Evolutionary conservation across 768 basidiomycete genomes (phyloP).

Genomic region (Roridomyces roridus): DNA sequence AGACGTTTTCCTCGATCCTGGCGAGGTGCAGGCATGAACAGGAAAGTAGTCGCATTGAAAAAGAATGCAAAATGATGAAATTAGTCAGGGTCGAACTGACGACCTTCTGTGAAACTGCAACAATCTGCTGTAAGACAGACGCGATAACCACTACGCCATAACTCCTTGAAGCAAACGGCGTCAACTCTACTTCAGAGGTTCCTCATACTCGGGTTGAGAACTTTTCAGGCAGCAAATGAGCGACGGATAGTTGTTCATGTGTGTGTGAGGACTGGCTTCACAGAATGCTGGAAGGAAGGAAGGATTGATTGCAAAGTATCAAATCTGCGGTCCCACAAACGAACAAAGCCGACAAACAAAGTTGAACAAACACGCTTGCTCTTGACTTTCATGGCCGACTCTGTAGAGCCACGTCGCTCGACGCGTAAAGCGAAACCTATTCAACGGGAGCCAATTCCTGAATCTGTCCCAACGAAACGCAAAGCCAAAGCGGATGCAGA

Average conservation of each 20-base stretch:
- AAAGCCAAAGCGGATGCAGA: conserved; percentile 35
- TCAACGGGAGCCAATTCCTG: conserved; percentile 15
- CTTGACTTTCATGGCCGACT: conserved; percentile 9
- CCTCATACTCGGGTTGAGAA: too few relatives aligned
- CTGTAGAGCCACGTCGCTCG: conserved; percentile 16
- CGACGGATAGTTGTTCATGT: too few relatives aligned
- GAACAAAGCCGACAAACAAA: background rate
- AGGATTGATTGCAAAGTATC: background rate
- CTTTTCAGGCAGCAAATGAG: too few relatives aligned
- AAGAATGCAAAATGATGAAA: conserved; percentile 46
- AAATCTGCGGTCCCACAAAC: too few relatives aligned
- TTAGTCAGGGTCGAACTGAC: conserved; percentile 55
- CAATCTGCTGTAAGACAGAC: conserved; percentile 51
- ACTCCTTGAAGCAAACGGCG: background rate
- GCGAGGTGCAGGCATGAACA: too few relatives aligned
- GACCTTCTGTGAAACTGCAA: conserved; percentile 47
- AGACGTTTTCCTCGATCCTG: too few relatives aligned
- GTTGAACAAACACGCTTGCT: background rate
- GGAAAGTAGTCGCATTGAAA: too few relatives aligned
- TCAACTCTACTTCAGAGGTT: too few relatives aligned
- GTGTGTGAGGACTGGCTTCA: too few relatives aligned
- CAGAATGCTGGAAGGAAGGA: background rate
- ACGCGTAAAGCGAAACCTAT: conserved; percentile 20
- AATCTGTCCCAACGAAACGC: conserved; percentile 30
- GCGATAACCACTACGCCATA: conserved; percentile 66